phyloP scores from a whole-genome alignment of 768 basidiomycete species.

The Naematelia aurantialba region DNA sequence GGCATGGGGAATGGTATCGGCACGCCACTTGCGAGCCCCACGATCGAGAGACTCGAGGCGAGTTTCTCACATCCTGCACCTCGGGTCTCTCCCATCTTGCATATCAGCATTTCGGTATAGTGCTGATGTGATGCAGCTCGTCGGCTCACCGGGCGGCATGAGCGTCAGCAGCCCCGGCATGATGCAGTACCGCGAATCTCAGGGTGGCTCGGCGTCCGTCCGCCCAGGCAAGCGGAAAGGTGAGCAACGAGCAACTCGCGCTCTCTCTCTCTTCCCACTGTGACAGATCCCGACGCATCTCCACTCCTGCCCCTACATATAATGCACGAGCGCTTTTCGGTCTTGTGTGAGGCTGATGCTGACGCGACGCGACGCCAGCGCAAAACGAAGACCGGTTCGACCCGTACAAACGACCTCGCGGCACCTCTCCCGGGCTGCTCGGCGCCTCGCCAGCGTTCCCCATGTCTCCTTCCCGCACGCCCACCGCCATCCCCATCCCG shows the following conservation, averaged over 20 bases:
- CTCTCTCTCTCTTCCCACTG: neutral
- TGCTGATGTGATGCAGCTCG: slow-evolving; percentile 21
- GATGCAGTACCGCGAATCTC: slow-evolving; percentile 40
- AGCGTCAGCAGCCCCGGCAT: slow-evolving; percentile 34
- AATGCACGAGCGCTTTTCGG: no score
- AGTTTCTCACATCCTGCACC: no score
- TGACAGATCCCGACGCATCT: no score
- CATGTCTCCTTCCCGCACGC: slow-evolving; percentile 33
- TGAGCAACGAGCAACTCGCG: slow-evolving; percentile 7
- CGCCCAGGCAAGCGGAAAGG: slow-evolving; percentile 46
- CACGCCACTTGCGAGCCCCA: slow-evolving; percentile 41
- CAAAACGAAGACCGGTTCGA: slow-evolving; percentile 44
- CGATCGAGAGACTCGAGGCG: slow-evolving; percentile 36
- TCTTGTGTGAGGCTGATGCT: no score
- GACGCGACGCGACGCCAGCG: no score
- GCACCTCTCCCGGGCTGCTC: slow-evolving; percentile 28
- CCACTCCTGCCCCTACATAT: no score
- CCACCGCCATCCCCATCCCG: slow-evolving; percentile 33
- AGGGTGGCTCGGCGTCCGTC: slow-evolving; percentile 30
- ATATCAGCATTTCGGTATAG: neutral
- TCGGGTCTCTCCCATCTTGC: no score
- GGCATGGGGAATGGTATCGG: slow-evolving; percentile 30
- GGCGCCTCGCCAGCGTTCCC: slow-evolving; percentile 11
- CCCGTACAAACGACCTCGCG: slow-evolving; percentile 43
- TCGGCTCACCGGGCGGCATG: slow-evolving; percentile 27